Percentiles rank a stretch among this genome's conserved stretches.
Evolutionary conservation across 139 green algal species (phyloP).

Genomic region (Coelastrella sp.): DNA sequence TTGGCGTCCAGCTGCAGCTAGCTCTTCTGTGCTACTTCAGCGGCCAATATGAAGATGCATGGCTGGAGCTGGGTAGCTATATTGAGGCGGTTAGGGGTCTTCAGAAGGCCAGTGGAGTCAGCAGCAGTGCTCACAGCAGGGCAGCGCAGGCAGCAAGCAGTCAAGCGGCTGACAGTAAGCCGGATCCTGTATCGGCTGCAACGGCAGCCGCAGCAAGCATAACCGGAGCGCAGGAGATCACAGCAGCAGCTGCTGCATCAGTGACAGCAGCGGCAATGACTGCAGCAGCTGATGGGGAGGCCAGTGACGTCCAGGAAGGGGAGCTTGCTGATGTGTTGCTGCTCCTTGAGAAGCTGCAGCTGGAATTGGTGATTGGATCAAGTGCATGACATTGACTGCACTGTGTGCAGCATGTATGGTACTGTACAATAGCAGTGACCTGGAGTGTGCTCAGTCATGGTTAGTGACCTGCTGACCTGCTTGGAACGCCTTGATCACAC

Average conservation of each 20-base stretch:
- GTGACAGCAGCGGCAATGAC: not conserved
- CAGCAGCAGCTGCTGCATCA: slow-evolving; percentile 16
- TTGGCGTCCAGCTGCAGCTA: slow-evolving; percentile 65
- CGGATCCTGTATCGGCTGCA: not conserved
- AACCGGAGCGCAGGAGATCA: not conserved
- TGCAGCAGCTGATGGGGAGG: not conserved
- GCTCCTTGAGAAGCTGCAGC: slow-evolving; percentile 54
- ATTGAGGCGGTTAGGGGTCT: slow-evolving; percentile 47
- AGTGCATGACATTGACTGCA: not conserved
- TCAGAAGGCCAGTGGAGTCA: not conserved
- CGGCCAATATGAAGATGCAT: slow-evolving; percentile 65
- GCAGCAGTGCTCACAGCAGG: not conserved
- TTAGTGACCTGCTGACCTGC: no score
- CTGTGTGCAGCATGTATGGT: no score
- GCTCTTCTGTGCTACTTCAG: slow-evolving; percentile 72
- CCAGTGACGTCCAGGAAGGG: not conserved
- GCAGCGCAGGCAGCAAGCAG: not conserved
- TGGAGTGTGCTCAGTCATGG: no score
- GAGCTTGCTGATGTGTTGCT: not conserved
- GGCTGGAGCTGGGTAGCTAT: slow-evolving; percentile 62
- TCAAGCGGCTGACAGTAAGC: not conserved
- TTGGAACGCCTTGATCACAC: no score
- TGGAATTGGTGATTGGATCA: slow-evolving; percentile 40
- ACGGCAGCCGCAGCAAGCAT: not conserved
- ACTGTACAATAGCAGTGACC: no score